Conservation (phyloP, 179 eudicot genomes). For the Drosera spatulata region DNA sequence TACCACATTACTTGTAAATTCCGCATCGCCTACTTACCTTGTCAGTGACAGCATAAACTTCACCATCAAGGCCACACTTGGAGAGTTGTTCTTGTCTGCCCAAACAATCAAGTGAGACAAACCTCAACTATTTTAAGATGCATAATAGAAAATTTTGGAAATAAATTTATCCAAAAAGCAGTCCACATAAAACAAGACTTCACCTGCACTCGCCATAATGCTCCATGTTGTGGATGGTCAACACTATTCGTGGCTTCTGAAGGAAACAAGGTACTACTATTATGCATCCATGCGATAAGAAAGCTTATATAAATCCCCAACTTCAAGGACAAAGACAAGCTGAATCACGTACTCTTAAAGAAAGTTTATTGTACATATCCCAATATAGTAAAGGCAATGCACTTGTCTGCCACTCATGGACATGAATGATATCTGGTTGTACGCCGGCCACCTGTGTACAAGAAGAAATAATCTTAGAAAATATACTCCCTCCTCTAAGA, state of each 20-base stretch:
- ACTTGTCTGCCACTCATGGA: slow-evolving; percentile 93
- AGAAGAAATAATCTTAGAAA: too few relatives aligned
- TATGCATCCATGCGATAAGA: not conserved
- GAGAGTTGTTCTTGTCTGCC: slow-evolving; percentile 68
- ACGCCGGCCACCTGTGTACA: slow-evolving; percentile 47
- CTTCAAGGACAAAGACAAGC: not conserved
- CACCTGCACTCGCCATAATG: slow-evolving; percentile 93
- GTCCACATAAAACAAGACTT: not conserved
- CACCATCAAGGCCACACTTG: slow-evolving; percentile 80
- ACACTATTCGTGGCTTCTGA: slow-evolving; percentile 75
- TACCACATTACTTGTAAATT: not conserved
- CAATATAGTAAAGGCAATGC: slow-evolving; percentile 71
- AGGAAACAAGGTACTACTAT: slow-evolving; percentile 11
- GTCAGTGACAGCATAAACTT: slow-evolving; percentile 60
- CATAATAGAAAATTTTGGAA: not conserved
- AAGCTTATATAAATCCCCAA: not conserved
- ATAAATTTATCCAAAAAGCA: not conserved
- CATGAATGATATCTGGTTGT: slow-evolving; percentile 81
- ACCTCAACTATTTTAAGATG: not conserved
- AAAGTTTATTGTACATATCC: slow-evolving; percentile 74
- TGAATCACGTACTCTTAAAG: slow-evolving; percentile 50
- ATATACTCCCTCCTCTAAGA: too few relatives aligned
- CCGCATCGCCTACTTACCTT: slow-evolving; percentile 35
- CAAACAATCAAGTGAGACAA: slow-evolving; percentile 7
- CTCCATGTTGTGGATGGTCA: slow-evolving; percentile 95